phyloP scores from a whole-genome alignment of 1,284 basidiomycete genomes.

The Tilletia walkeri region DNA sequence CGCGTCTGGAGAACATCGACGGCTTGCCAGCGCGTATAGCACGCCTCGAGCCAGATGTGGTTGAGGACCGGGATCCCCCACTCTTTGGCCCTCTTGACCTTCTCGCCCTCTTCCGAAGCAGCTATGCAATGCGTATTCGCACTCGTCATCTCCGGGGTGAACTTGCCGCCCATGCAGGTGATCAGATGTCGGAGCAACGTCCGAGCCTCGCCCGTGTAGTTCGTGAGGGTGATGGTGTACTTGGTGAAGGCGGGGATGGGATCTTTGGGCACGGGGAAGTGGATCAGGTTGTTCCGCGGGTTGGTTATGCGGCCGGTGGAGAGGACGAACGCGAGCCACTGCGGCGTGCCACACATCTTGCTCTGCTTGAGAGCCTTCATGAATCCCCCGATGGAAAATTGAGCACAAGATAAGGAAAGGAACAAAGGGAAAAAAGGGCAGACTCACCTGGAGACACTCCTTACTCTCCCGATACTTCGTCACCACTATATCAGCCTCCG shows the following conservation, averaged over 20 bases:
- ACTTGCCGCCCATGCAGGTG: slow-evolving; percentile 70
- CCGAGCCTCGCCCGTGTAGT: slow-evolving; percentile 77
- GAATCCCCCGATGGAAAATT: no score
- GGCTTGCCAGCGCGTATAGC: slow-evolving; percentile 70
- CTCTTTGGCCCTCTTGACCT: slow-evolving; percentile 69
- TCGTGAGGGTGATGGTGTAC: slow-evolving; percentile 77
- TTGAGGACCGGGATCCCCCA: slow-evolving; percentile 85
- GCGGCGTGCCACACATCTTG: slow-evolving; percentile 72
- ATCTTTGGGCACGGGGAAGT: slow-evolving; percentile 63
- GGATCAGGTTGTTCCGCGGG: slow-evolving; percentile 68
- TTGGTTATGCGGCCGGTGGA: slow-evolving; percentile 65
- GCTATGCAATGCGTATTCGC: slow-evolving; percentile 75
- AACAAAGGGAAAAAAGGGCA: slow-evolving; percentile 33
- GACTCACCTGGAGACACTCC: slow-evolving; percentile 62
- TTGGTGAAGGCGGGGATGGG: slow-evolving; percentile 55
- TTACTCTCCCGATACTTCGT: slow-evolving; percentile 68
- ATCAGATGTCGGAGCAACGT: slow-evolving; percentile 84
- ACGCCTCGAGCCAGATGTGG: slow-evolving; percentile 84
- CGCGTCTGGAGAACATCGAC: slow-evolving; percentile 19
- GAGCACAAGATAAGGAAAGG: neutral
- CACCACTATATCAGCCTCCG: slow-evolving; percentile 67
- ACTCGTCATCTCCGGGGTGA: slow-evolving; percentile 72
- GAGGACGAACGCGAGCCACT: slow-evolving; percentile 78
- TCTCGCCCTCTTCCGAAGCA: slow-evolving; percentile 74
- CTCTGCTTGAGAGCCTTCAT: slow-evolving; percentile 63